Evolutionary conservation across 2,329 filamentous ascomycete species (phyloP).

Genomic region (Albophoma yamanashiensis): DNA sequence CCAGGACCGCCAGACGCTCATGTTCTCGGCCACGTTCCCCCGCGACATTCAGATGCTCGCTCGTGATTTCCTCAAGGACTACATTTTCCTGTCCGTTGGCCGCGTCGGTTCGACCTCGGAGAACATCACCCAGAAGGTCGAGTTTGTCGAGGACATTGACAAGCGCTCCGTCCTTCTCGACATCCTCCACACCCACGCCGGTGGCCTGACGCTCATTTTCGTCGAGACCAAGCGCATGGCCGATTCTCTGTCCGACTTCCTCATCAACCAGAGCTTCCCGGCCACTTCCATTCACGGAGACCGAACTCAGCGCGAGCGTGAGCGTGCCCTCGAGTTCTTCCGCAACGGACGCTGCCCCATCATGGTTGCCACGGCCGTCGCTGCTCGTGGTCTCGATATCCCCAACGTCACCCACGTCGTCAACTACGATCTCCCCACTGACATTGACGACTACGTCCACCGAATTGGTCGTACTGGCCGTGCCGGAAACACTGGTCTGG

Average conservation of each 20-base stretch:
- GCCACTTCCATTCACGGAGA: slow-evolving; percentile 98
- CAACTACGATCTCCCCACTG: slow-evolving; percentile 98
- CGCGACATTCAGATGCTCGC: slow-evolving; percentile 99
- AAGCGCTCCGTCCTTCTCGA: slow-evolving; percentile 97
- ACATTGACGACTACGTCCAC: slow-evolving; percentile 98
- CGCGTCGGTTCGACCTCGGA: slow-evolving; percentile 99
- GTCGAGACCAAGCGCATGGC: slow-evolving; percentile 99
- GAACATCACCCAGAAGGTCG: slow-evolving; percentile 98
- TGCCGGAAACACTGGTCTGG: slow-evolving; percentile 97
- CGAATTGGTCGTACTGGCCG: slow-evolving; percentile 99
- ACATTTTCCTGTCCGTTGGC: slow-evolving; percentile 96
- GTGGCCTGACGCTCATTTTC: slow-evolving; percentile 88
- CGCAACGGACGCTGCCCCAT: slow-evolving; percentile 92
- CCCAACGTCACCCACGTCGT: slow-evolving; percentile 95
- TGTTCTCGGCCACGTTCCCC: slow-evolving; percentile 99
- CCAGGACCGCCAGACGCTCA: slow-evolving; percentile 84
- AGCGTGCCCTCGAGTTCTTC: slow-evolving; percentile 96
- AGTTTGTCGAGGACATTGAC: slow-evolving; percentile 93
- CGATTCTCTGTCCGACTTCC: slow-evolving; percentile 91
- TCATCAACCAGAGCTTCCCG: slow-evolving; percentile 97
- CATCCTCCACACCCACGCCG: slow-evolving; percentile 89
- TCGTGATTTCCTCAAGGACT: slow-evolving; percentile 97
- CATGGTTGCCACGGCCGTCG: slow-evolving; percentile 91
- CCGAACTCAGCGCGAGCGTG: slow-evolving; percentile 96
- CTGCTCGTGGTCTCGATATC: slow-evolving; percentile 84